Evolutionary conservation across 345 rosid genomes (phyloP).

Genomic region (Camelina sativa): DNA sequence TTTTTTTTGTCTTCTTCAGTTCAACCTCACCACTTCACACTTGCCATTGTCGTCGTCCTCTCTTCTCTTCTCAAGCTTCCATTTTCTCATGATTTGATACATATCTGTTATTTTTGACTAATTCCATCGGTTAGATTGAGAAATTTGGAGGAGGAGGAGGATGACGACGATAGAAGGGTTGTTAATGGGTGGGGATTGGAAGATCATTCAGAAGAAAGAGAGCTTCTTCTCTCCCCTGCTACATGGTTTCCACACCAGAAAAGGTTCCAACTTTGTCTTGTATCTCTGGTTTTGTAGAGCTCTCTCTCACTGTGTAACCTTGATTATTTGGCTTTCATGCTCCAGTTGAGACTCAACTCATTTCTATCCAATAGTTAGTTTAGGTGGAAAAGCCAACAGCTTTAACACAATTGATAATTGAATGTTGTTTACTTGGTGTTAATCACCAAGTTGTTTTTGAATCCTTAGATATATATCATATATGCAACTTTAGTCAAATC

Average conservation of each 20-base stretch:
- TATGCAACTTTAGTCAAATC: neutral
- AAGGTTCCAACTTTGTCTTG: neutral
- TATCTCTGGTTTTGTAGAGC: neutral
- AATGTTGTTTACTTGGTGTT: too few species aligned
- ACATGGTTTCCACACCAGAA: slow-evolving; percentile 78
- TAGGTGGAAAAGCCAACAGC: neutral
- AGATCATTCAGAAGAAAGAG: slow-evolving; percentile 73
- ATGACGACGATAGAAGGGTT: slow-evolving; percentile 60
- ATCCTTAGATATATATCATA: too few species aligned
- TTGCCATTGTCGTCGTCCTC: neutral
- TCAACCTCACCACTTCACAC: neutral
- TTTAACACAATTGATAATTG: neutral
- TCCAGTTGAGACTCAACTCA: too few species aligned
- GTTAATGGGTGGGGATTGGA: slow-evolving; percentile 21
- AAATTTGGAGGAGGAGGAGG: slow-evolving; percentile 17
- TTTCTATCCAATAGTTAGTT: neutral
- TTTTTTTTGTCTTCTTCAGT: neutral
- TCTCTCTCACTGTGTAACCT: neutral
- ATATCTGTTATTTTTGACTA: neutral
- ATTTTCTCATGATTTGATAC: neutral
- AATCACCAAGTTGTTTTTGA: too few species aligned
- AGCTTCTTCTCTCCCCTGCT: slow-evolving; percentile 83
- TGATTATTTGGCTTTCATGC: too few species aligned
- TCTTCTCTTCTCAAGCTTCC: neutral
- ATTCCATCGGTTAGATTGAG: neutral